Base-by-base conservation (phyloP, 345 rosid species). In the Chamaenerion angustifolium region DNA sequence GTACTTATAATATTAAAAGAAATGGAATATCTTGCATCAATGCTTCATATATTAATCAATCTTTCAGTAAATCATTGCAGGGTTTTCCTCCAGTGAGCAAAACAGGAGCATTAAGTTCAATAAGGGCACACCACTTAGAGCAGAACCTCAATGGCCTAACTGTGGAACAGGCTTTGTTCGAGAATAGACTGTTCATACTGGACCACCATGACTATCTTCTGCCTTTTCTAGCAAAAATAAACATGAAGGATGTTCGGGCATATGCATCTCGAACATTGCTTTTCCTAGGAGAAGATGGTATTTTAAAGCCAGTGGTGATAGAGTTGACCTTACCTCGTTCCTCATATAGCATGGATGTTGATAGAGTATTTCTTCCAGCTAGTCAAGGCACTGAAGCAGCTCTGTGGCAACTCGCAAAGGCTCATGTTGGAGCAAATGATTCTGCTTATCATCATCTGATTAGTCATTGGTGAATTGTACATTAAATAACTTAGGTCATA, bases 361-460 rank as follows among this genome's bases (percentile, higher is more conserved):
- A 51, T 16, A 16, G 61, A 56, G 69, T 75, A 51, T 52, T 75
- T 42, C 58, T 47, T 47, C 88, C 79, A 40, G 74, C 64, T 52
- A 65, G 58, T 40, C 51, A 67, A 57, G 83, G 76, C 25, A 72
- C 63, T 16, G 73, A 70, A 60, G 76, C 70, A 35, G 83, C 72
- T 49, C 52, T 68, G 43, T 82, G 85, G 90, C 71, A 61, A n/a
- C 57, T 76, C 8, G 90, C 81, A 9, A 79, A 75, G 71, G 42
- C 81, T 47, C 90, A 79, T 46, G 90, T 82, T 50, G 59, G 68
- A 37, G 71, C 76, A 18, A 82, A 76, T 57, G 90, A 82, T 66
- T 68, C 79, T 11, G 79, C 65, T 19, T 62, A 79, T 63, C 90
- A 82, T 50, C 86, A 74, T 21, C 66, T 82, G n/a, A 46, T 70